phyloP scores from a whole-genome alignment of 2,329 filamentous ascomycete species.

The Alternaria brassicae region DNA sequence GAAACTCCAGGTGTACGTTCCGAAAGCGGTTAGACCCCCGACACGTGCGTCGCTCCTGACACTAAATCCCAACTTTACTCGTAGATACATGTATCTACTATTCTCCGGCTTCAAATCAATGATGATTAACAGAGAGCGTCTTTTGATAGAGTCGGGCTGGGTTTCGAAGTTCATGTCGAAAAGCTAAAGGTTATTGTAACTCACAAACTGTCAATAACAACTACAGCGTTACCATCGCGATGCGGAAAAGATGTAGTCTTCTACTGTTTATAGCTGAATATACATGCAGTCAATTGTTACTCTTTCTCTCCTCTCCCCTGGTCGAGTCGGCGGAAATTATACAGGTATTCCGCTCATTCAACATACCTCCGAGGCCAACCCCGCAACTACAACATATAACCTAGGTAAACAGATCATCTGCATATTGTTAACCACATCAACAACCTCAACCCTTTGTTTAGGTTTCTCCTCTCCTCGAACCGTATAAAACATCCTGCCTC shows the following conservation, averaged over 20 bases:
- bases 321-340: conserved; percentile 8
- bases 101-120: neutral
- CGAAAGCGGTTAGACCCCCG: conserved; percentile 26
- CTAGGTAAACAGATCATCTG: conserved; percentile 22
- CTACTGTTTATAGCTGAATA: neutral
- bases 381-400: conserved; percentile 19
- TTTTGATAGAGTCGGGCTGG: neutral
- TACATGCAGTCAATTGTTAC: neutral
- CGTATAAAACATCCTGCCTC: neutral
- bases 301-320: neutral
- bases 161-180: neutral
- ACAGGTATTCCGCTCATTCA: neutral
- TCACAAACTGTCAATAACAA: neutral
- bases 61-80: neutral
- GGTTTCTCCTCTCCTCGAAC: no score
- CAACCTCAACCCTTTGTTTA: neutral
- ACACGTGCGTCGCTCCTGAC: conserved; percentile 27
- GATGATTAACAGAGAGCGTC: neutral
- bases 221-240: neutral
- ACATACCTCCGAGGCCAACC: conserved; percentile 7
- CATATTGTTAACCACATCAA: neutral
- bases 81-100: neutral
- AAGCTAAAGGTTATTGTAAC: no score
- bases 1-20: conserved; percentile 37
- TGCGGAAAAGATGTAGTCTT: neutral